phyloP scores from a whole-genome alignment of 2,329 filamentous ascomycete genomes.

The Bipolaris bicolor region DNA sequence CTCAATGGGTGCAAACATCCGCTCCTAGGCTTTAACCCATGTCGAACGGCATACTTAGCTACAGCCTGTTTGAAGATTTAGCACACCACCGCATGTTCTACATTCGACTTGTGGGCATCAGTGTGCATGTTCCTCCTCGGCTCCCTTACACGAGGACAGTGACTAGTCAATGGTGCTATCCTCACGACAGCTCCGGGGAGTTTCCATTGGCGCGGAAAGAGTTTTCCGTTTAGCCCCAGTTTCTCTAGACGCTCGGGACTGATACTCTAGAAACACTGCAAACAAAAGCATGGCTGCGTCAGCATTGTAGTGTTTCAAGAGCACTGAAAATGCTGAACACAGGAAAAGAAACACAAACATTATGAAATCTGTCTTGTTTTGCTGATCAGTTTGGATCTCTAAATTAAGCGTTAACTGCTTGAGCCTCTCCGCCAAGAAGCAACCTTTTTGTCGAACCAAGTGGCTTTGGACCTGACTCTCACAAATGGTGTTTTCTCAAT shows the following conservation, averaged over 20 bases:
- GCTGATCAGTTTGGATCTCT: neutral
- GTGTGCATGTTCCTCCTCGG: neutral
- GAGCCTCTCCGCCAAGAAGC: constrained; percentile 14
- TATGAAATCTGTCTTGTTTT: neutral
- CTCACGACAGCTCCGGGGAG: neutral
- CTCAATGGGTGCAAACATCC: neutral
- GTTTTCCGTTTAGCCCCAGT: neutral
- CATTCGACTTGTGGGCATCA: neutral
- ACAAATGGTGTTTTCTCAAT: constrained; percentile 58
- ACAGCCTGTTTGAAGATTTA: neutral
- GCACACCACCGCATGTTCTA: neutral
- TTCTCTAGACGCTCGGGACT: neutral
- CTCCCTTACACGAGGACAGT: too few species aligned
- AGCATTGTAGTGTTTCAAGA: too few species aligned
- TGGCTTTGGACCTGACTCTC: constrained; percentile 19
- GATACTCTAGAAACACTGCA: neutral
- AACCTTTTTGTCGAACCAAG: constrained; percentile 21
- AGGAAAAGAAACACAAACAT: neutral
- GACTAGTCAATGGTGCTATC: neutral
- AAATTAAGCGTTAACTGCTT: neutral
- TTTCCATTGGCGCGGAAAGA: neutral
- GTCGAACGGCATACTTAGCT: neutral
- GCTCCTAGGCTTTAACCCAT: neutral
- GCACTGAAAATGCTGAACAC: too few species aligned
- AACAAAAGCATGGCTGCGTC: neutral